A percentile compares a stretch with the other conserved stretches of the same genome.
phyloP scores from a whole-genome alignment of 2,329 filamentous ascomycete species.

The Colletotrichum tabaci region DNA sequence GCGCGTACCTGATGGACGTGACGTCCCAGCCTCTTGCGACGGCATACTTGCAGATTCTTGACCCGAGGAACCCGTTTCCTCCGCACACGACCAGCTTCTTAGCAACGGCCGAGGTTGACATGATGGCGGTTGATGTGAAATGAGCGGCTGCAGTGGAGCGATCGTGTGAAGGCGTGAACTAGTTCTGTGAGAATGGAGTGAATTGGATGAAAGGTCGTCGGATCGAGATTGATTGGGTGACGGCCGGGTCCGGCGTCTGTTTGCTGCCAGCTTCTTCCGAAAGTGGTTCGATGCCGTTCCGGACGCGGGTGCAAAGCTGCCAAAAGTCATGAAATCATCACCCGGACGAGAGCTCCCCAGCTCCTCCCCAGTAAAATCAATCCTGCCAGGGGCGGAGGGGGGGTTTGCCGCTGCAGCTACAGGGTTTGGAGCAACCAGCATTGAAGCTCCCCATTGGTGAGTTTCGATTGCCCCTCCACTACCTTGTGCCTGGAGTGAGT shows the following conservation, averaged over 20 bases:
- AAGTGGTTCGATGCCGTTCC: constrained; percentile 39
- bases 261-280: constrained; percentile 19
- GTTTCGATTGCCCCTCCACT: background rate
- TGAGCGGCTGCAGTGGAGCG: background rate
- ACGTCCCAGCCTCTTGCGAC: constrained; percentile 91
- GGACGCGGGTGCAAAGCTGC: constrained; percentile 31
- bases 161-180: constrained; percentile 1
- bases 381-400: constrained; percentile 21
- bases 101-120: constrained; percentile 67
- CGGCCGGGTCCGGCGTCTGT: constrained; percentile 28
- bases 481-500: background rate
- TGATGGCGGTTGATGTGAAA: constrained; percentile 51
- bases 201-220: constrained; percentile 19
- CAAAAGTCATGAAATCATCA: constrained; percentile 42
- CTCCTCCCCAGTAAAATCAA: constrained; percentile 22
- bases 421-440: constrained; percentile 4
- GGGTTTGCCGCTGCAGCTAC: constrained; percentile 18
- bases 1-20: constrained; percentile 84
- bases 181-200: background rate
- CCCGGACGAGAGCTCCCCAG: constrained; percentile 34
- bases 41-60: constrained; percentile 91
- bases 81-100: constrained; percentile 93
- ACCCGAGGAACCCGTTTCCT: constrained; percentile 92
- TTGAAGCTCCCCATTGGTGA: constrained; percentile 34
- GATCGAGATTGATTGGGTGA: constrained; percentile 5